These are phyloP conservation scores for Heterobasidion parviporum DNA, from an alignment of 1,284 basidiomycete genomes.

Conservation along the genomic window DNA sequence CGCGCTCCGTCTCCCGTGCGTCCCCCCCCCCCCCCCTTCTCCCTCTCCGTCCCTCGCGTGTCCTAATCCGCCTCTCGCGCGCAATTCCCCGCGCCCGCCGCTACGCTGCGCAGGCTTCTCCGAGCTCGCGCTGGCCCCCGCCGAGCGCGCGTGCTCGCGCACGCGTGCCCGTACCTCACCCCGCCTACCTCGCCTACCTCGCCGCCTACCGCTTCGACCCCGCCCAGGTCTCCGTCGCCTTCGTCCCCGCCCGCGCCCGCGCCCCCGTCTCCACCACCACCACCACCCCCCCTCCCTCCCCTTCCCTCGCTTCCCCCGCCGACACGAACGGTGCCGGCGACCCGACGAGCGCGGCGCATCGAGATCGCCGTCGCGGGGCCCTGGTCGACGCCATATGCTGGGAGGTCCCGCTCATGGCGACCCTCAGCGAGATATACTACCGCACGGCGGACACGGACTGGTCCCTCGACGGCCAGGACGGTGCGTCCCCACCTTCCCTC, in stretches of 20 bases:
- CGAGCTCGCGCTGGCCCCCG: constrained; percentile 47
- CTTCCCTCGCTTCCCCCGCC: too few species aligned
- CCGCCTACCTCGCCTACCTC: constrained; percentile 76
- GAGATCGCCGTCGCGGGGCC: constrained; percentile 69
- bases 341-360: constrained; percentile 48
- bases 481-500: constrained; percentile 28
- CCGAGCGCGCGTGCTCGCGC: constrained; percentile 65
- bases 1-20: constrained; percentile 50
- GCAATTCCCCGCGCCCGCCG: too few species aligned
- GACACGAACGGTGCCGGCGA: too few species aligned
- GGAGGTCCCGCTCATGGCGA: constrained; percentile 93
- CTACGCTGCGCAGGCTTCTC: too few species aligned
- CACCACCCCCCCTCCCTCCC: too few species aligned
- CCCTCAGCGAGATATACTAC: constrained; percentile 77
- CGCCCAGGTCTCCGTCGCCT: constrained; percentile 68
- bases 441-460: constrained; percentile 69
- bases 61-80: too few species aligned
- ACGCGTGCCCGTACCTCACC: constrained; percentile 73
- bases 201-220: constrained; percentile 71
- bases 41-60: too few species aligned
- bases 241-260: too few species aligned
- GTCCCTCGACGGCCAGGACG: constrained; percentile 76
- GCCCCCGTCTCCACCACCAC: too few species aligned
- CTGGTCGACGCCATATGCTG: constrained; percentile 90
- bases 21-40: constrained; percentile 8